Conservation (phyloP, 768 basidiomycete species). For the Nevesoporus exiguus region DNA sequence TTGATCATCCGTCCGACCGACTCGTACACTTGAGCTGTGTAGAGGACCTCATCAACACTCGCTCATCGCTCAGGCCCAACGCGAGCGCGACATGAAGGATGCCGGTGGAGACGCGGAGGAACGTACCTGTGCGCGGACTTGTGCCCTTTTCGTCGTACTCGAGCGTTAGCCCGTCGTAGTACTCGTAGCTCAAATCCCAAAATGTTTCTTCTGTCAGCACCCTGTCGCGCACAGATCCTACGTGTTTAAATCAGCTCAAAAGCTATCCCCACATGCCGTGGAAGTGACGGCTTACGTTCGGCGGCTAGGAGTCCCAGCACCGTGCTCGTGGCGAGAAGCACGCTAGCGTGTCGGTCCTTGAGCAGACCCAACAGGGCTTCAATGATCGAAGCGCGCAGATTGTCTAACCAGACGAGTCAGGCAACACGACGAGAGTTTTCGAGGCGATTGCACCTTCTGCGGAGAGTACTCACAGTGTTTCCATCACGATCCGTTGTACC, state of each 20-base stretch:
- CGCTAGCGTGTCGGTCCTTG: slow-evolving; percentile 12
- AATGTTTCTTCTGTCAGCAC: slow-evolving; percentile 13
- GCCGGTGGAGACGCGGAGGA: too few species aligned
- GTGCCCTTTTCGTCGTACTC: slow-evolving; percentile 11
- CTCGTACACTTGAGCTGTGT: neutral
- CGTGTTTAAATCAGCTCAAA: neutral
- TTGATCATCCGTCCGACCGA: neutral
- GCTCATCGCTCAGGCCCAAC: too few species aligned
- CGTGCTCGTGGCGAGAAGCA: slow-evolving; percentile 14
- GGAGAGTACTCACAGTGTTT: slow-evolving; percentile 12
- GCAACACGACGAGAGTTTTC: neutral
- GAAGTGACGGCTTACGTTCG: slow-evolving; percentile 12
- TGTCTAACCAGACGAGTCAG: slow-evolving; percentile 4
- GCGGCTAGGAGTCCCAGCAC: slow-evolving; percentile 12
- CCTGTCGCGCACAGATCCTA: slow-evolving; percentile 18
- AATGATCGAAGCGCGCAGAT: slow-evolving; percentile 10
- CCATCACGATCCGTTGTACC: slow-evolving; percentile 17
- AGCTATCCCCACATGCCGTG: neutral
- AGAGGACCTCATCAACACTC: too few species aligned
- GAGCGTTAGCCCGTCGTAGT: slow-evolving; percentile 18
- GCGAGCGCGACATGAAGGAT: too few species aligned
- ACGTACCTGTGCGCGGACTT: slow-evolving; percentile 7
- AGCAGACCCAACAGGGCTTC: slow-evolving; percentile 15
- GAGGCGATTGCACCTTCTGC: slow-evolving; percentile 6
- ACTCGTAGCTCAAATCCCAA: slow-evolving; percentile 18